A percentile compares a stretch with the other conserved stretches of the same genome.
These are phyloP conservation scores for Solanum appendiculatum DNA, from an alignment of 257 asterid species.

Conservation along the genomic window DNA sequence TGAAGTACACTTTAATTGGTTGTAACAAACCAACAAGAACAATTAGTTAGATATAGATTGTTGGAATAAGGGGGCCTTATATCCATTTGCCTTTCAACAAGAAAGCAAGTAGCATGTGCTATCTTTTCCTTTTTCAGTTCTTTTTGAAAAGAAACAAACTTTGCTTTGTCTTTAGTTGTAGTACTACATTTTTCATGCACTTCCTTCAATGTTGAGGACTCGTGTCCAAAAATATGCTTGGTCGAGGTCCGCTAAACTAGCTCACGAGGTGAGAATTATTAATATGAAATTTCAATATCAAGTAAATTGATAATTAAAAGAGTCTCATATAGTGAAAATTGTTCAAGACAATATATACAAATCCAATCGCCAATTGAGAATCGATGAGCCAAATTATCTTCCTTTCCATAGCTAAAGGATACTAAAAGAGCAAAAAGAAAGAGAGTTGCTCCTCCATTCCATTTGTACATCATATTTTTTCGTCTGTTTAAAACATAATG, in stretches of 20 bases:
- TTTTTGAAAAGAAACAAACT: neutral
- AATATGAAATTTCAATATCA: too few species aligned
- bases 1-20: neutral
- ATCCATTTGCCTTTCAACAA: neutral
- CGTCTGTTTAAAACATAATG: neutral
- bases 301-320: too few species aligned
- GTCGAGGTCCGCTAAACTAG: neutral
- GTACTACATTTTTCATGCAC: neutral
- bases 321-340: too few species aligned
- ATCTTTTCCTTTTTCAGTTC: neutral
- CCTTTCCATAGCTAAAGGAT: too few species aligned
- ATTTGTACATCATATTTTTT: neutral
- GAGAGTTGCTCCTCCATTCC: neutral
- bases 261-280: neutral
- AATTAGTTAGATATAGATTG: neutral
- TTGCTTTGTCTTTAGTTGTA: neutral
- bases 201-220: neutral
- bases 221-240: neutral
- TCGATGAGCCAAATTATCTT: neutral
- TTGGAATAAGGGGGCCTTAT: neutral
- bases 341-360: too few species aligned
- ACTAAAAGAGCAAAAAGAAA: neutral
- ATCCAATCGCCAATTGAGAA: neutral
- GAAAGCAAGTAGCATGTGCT: neutral
- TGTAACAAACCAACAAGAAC: neutral